phyloP scores from a whole-genome alignment of 306 rosid species.

The Fragaria ananassa region DNA sequence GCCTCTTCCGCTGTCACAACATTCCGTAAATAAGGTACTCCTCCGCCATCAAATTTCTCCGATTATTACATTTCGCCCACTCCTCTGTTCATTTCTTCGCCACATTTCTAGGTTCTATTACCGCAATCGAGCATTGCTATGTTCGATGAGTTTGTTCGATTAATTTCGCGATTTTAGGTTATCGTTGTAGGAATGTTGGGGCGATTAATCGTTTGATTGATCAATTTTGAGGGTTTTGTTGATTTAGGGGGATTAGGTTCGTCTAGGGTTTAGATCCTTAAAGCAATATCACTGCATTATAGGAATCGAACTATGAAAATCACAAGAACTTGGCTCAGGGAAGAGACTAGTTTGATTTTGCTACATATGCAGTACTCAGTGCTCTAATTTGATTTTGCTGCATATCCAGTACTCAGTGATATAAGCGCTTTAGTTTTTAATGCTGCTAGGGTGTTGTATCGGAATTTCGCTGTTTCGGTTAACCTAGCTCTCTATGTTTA shows the following conservation, averaged over 20 bases:
- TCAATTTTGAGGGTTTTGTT: background rate
- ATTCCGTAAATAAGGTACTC: slow-evolving; percentile 29
- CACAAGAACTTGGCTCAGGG: background rate
- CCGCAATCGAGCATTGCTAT: slow-evolving; percentile 28
- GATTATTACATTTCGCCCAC: slow-evolving; percentile 11
- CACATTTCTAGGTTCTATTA: background rate
- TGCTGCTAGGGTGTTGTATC: slow-evolving; percentile 7
- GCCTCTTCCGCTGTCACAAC: slow-evolving; percentile 15
- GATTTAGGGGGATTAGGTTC: slow-evolving; percentile 12
- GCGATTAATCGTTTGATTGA: slow-evolving; percentile 11
- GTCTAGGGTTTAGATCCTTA: slow-evolving; percentile 49
- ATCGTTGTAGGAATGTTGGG: slow-evolving; percentile 5
- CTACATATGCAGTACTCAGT: background rate
- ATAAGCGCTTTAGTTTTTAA: background rate
- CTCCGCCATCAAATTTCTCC: slow-evolving; percentile 13
- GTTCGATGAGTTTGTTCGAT: background rate
- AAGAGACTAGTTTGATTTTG: background rate
- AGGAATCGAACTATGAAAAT: background rate
- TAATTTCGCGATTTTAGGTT: background rate
- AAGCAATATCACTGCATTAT: background rate
- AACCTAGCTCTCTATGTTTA: background rate
- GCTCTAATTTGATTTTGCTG: background rate
- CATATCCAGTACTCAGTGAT: background rate
- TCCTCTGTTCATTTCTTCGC: background rate
- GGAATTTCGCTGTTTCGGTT: background rate